Evolutionary conservation across 2,329 filamentous ascomycete genomes (phyloP), one percentile per base, ranked within the genome.

Genomic region (Fusarium dimerum): DNA sequence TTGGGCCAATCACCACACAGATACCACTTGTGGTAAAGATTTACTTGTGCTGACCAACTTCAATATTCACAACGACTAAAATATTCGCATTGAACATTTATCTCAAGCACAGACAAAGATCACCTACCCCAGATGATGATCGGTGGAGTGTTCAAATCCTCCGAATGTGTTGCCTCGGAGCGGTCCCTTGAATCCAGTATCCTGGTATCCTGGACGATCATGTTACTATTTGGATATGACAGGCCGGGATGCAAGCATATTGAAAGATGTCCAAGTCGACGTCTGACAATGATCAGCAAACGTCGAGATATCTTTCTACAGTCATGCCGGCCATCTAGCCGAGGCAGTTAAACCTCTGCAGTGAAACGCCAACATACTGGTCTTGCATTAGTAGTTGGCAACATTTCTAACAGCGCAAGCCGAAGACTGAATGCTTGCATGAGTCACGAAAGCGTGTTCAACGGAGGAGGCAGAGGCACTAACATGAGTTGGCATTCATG

Each of bases 71-170:
- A 26, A 26, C 20, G 32, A 36, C 32, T 36, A 36, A 36, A 36
- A 36, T 4, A 15, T 36, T 15, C 10, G 32, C 32, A 3, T 12
- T 11, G 32, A 10, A 15, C 11, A 38, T 26, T 12, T 29, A 36
- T 20, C 13, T 45, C 13, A 13, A 47, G 16, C 18, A 1, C 13
- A 42, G 39, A 43, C 17, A 36, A 16, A 17, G 34, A 16, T 56
- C 52, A 34, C 43, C 38, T 36, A 44, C 58, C 57, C 55, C 58
- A 43, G 57, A 54, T n/a, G 40, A 47, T 48, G n/a, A 48, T 47
- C 48, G 34, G 57, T 51, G 57, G 55, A 47, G 57, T 36, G 32
- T 36, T 36, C 32, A 36, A 12, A 36, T 12, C 10, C 32, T 36
- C 9, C 32, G 32, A 36, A 54, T 41, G 38, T 43, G 17, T 26